phyloP scores from a whole-genome alignment of 208 protist genomes.

The Naegleria gruberi region DNA sequence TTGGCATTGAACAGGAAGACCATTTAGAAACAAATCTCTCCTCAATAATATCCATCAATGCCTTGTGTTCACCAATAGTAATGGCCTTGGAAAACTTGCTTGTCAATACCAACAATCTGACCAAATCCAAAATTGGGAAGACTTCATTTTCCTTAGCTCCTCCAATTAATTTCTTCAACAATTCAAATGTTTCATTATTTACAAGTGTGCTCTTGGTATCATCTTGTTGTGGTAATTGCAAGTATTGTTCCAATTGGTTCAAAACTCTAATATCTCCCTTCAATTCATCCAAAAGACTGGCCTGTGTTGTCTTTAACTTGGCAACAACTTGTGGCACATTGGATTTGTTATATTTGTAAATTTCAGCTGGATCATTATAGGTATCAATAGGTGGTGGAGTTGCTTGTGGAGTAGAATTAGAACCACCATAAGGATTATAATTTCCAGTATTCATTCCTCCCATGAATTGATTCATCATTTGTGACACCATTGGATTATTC shows the following conservation, averaged over 20 bases:
- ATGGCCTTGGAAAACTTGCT: neutral
- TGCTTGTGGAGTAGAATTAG: neutral
- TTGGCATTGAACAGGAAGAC: neutral
- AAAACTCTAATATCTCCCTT: neutral
- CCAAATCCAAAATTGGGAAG: neutral
- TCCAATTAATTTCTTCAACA: neutral
- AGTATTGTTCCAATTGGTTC: neutral
- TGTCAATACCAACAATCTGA: neutral
- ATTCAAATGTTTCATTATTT: neutral
- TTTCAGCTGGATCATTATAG: neutral
- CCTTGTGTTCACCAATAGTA: neutral
- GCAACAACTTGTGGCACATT: conserved; percentile 1
- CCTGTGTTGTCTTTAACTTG: neutral
- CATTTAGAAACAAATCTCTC: neutral
- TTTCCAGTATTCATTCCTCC: neutral
- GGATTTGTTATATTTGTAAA: neutral
- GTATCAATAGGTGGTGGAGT: neutral
- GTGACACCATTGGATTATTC: neutral
- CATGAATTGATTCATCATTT: neutral
- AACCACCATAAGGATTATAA: neutral
- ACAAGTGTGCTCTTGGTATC: neutral
- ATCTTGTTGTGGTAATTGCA: neutral
- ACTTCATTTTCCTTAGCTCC: neutral
- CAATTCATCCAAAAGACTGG: neutral
- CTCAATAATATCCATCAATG: neutral